These are phyloP conservation scores for Cercospora citrullina DNA, from an alignment of 2,329 filamentous ascomycete genomes.

Conservation along the genomic window DNA sequence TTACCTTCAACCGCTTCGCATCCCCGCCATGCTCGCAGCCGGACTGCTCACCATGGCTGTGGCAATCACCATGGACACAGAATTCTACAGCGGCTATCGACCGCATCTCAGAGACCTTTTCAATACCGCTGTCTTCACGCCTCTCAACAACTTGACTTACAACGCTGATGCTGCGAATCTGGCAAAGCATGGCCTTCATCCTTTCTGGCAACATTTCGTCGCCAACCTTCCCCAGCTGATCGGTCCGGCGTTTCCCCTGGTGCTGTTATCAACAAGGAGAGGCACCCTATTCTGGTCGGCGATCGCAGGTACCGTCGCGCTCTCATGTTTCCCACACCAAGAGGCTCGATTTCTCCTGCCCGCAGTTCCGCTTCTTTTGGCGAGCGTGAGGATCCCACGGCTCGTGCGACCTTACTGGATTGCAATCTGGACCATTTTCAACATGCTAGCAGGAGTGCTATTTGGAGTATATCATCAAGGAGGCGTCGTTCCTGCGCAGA, in stretches of 20 bases:
- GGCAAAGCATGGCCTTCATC: constrained; percentile 55
- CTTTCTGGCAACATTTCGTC: constrained; percentile 54
- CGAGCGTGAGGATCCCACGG: constrained; percentile 65
- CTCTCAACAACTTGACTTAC: constrained; percentile 56
- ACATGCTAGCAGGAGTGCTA: constrained; percentile 64
- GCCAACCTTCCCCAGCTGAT: constrained; percentile 56
- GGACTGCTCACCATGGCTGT: constrained; percentile 69
- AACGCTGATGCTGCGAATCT: constrained; percentile 52
- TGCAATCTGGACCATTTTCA: constrained; percentile 66
- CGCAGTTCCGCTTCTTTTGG: constrained; percentile 72
- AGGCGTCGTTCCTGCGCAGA: constrained; percentile 72
- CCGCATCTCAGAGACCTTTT: constrained; percentile 68
- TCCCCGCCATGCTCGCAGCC: constrained; percentile 59
- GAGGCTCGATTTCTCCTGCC: constrained; percentile 77
- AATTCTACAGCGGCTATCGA: constrained; percentile 72
- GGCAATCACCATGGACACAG: constrained; percentile 80
- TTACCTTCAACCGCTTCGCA: constrained; percentile 60
- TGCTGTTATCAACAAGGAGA: constrained; percentile 53
- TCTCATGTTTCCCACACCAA: constrained; percentile 76
- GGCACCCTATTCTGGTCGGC: constrained; percentile 70
- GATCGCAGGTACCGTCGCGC: constrained; percentile 66
- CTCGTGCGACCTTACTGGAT: constrained; percentile 43
- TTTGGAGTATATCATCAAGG: constrained; percentile 85
- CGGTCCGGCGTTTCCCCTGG: constrained; percentile 52
- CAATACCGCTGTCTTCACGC: constrained; percentile 53